Conservation (phyloP, 2,329 filamentous ascomycete species). For the Arthrobotrys entomopaga region DNA sequence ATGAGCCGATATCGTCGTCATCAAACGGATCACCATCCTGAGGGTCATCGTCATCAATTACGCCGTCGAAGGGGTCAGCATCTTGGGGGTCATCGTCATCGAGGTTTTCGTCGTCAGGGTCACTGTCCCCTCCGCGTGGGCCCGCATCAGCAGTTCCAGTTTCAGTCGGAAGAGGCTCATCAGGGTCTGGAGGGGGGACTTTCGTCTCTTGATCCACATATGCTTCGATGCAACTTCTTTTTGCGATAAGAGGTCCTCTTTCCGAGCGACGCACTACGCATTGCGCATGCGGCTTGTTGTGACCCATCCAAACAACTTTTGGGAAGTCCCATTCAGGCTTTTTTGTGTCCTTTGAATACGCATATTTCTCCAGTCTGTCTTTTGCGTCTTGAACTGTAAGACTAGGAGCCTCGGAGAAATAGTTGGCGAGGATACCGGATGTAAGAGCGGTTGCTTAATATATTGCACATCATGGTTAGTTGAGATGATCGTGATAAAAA, state of each 20-base stretch:
- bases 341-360: background rate
- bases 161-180: constrained; percentile 1
- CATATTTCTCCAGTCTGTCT: constrained; percentile 3
- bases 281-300: background rate
- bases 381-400: background rate
- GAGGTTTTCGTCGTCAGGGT: background rate
- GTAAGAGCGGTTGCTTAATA: constrained; percentile 30
- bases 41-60: no score
- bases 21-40: no score
- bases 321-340: constrained; percentile 6
- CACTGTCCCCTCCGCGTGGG: background rate
- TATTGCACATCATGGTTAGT: background rate
- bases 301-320: constrained; percentile 33
- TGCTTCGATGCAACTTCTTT: background rate
- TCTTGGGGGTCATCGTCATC: no score
- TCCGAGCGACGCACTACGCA: background rate
- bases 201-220: background rate
- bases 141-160: background rate
- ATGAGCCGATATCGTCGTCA: no score
- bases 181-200: background rate
- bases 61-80: no score
- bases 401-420: background rate
- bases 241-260: background rate
- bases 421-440: constrained; percentile 33
- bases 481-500: background rate